Conservation (phyloP, 257 asterid species). For the Rubia yunnanensis region DNA sequence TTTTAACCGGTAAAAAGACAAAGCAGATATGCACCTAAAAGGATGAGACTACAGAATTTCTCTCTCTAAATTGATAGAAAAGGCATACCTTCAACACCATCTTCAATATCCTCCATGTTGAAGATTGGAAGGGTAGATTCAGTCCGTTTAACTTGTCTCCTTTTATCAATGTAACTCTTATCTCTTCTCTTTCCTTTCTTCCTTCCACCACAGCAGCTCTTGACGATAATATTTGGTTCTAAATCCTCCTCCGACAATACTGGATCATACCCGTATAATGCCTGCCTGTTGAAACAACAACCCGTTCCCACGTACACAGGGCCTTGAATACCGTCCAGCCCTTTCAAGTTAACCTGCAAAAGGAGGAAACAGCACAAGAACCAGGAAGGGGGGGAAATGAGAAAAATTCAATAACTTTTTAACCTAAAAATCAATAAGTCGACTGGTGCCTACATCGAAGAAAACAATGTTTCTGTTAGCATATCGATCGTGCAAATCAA, state of each 20-base stretch:
- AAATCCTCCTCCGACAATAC: slow-evolving; percentile 68
- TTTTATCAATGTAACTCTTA: slow-evolving; percentile 63
- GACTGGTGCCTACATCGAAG: slow-evolving; percentile 32
- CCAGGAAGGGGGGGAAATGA: not conserved
- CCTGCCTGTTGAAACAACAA: slow-evolving; percentile 86
- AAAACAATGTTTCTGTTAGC: slow-evolving; percentile 54
- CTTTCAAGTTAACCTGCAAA: slow-evolving; percentile 82
- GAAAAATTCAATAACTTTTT: slow-evolving; percentile 4
- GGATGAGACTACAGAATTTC: not conserved
- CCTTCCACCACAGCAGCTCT: slow-evolving; percentile 68
- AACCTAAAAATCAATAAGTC: not conserved
- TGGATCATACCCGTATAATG: slow-evolving; percentile 86
- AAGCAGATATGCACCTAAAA: not conserved
- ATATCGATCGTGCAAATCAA: slow-evolving; percentile 65
- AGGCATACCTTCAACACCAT: slow-evolving; percentile 75
- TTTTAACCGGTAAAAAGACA: not conserved
- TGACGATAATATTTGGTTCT: slow-evolving; percentile 67
- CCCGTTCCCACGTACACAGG: slow-evolving; percentile 96
- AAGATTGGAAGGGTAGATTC: slow-evolving; percentile 74
- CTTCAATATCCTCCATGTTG: slow-evolving; percentile 78
- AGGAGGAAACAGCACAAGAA: not conserved
- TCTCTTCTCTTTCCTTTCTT: slow-evolving; percentile 56
- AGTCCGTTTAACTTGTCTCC: slow-evolving; percentile 65
- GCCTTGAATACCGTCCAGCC: slow-evolving; percentile 89
- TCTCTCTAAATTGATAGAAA: not conserved